Conservation (phyloP, 2,329 filamentous ascomycete species). For the Tolypocladium tundrense region DNA sequence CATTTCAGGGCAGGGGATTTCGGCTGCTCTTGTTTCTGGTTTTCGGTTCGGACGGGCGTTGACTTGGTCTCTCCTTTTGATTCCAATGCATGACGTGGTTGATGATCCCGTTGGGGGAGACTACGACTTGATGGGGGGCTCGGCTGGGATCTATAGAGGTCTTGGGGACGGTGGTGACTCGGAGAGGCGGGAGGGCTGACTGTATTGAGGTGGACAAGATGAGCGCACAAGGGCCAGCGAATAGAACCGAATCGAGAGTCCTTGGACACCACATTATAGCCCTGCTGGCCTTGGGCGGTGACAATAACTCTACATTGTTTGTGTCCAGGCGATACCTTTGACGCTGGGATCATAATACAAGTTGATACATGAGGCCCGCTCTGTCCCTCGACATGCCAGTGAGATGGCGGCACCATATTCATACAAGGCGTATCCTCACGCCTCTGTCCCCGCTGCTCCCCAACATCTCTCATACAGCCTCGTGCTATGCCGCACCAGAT, state of each 20-base stretch:
- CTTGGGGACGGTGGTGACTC: neutral
- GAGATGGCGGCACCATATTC: neutral
- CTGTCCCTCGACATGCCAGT: neutral
- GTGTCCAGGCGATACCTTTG: neutral
- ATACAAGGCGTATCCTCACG: neutral
- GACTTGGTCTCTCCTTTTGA: neutral
- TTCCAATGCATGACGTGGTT: neutral
- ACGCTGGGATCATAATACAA: neutral
- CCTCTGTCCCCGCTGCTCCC: slow-evolving; percentile 2
- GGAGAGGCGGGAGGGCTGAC: neutral
- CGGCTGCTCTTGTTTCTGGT: neutral
- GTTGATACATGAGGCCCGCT: neutral
- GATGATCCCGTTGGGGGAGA: neutral
- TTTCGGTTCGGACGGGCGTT: neutral
- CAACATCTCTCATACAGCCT: slow-evolving; percentile 24
- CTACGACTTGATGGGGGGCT: neutral
- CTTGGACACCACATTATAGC: neutral
- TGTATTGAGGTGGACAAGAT: neutral
- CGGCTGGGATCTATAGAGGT: neutral
- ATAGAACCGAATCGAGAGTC: neutral
- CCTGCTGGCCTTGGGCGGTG: neutral
- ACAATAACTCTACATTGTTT: neutral
- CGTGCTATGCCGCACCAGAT: slow-evolving; percentile 43
- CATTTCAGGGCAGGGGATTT: neutral
- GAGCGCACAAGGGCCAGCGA: neutral